Conservation (phyloP, 257 asterid genomes). For the Solanum appendiculatum region DNA sequence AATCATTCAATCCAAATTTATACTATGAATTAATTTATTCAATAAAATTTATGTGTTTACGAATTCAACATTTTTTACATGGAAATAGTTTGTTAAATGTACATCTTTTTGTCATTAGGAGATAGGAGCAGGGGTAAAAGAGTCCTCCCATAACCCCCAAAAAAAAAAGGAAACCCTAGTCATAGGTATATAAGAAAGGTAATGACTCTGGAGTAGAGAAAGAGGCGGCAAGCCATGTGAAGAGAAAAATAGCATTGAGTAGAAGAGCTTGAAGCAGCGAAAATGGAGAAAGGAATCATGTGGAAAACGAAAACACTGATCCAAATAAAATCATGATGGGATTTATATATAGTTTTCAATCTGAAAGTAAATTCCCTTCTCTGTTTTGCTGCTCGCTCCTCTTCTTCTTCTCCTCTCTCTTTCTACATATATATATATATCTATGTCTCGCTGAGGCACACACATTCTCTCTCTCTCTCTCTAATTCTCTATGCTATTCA, state of each 20-base stretch:
- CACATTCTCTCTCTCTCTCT: not conserved
- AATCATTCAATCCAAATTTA: too few relatives aligned
- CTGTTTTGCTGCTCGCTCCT: not conserved
- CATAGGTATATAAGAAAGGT: not conserved
- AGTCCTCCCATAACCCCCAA: not conserved
- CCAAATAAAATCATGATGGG: not conserved
- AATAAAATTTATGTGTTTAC: not conserved
- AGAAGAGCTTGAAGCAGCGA: constrained; percentile 3
- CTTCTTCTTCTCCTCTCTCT: not conserved
- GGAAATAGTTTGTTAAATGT: not conserved
- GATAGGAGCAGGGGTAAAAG: not conserved
- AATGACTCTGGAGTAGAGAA: not conserved
- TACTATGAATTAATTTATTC: not conserved
- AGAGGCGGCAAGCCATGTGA: not conserved
- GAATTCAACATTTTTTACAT: too few relatives aligned
- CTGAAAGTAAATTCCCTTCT: not conserved
- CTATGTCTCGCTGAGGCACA: not conserved
- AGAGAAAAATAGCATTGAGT: not conserved
- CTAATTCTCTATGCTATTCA: not conserved
- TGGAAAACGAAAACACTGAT: constrained; percentile 8
- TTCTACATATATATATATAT: too few relatives aligned
- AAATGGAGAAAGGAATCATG: not conserved
- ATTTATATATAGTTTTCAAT: constrained; percentile 2
- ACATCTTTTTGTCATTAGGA: too few relatives aligned
- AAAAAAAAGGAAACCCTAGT: not conserved